phyloP scores from a whole-genome alignment of 1,139 yeast species.

The Hemisphaericaspora lyxosophila region DNA sequence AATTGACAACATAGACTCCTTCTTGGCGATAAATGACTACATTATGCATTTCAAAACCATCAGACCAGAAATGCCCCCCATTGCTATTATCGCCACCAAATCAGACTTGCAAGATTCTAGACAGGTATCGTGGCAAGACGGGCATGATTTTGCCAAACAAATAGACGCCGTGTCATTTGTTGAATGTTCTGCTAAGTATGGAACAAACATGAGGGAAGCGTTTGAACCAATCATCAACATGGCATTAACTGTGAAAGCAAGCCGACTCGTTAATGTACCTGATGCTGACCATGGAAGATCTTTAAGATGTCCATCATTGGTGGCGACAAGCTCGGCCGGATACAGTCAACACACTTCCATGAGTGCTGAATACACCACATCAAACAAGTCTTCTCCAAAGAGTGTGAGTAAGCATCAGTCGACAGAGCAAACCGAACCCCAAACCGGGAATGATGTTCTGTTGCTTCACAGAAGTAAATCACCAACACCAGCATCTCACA shows the following conservation, averaged over 20 bases:
- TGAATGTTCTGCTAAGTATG: constrained; percentile 31
- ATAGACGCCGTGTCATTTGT: constrained; percentile 29
- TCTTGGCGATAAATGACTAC: constrained; percentile 29
- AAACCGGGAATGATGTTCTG: neutral
- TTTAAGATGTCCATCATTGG: neutral
- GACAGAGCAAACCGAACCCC: neutral
- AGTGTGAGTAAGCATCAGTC: too few relatives aligned
- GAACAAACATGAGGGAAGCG: constrained; percentile 25
- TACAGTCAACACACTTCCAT: neutral
- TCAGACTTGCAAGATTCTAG: constrained; percentile 26
- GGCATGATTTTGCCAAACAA: constrained; percentile 24
- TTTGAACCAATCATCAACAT: constrained; percentile 25
- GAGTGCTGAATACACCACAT: neutral
- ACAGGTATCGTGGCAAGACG: constrained; percentile 31
- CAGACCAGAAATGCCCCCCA: constrained; percentile 26
- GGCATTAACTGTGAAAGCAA: neutral
- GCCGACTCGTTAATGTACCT: neutral
- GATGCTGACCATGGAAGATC: neutral
- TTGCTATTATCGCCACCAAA: constrained; percentile 35
- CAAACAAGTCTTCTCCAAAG: too few relatives aligned
- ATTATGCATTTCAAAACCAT: constrained; percentile 22
- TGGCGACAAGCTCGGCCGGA: neutral
- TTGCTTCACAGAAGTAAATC: too few relatives aligned
- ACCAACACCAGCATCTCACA: too few relatives aligned
- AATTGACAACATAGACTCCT: constrained; percentile 27